Percentiles rank a stretch among this genome's conserved stretches.
Conservation (phyloP, 495 filamentous ascomycete species). For the Aspergillus mulundensis region DNA sequence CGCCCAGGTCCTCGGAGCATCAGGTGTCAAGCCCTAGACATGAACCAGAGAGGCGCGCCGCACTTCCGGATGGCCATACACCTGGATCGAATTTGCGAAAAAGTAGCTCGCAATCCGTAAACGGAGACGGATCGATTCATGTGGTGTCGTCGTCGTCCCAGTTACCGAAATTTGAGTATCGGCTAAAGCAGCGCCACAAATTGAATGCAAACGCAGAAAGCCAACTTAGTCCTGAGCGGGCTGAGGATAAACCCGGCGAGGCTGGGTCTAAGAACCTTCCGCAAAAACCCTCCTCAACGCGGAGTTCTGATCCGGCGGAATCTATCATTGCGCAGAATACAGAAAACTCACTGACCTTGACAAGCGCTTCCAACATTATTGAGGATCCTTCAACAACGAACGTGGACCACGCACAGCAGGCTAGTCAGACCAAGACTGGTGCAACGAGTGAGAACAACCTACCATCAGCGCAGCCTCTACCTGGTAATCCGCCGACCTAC, state of each 20-base stretch:
- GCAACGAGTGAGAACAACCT: constrained; percentile 31
- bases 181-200: constrained; percentile 20
- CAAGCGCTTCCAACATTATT: constrained; percentile 19
- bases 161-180: constrained; percentile 45
- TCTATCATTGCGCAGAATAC: neutral
- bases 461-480: constrained; percentile 39
- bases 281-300: neutral
- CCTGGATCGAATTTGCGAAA: neutral
- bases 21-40: neutral
- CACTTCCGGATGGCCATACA: neutral
- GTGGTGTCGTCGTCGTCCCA: constrained; percentile 42
- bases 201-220: neutral
- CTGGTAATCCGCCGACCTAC: constrained; percentile 23
- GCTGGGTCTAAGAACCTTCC: neutral
- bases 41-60: neutral
- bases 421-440: constrained; percentile 12
- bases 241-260: neutral
- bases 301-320: neutral
- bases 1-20: neutral
- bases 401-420: constrained; percentile 1
- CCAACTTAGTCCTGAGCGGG: neutral
- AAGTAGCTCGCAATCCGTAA: neutral
- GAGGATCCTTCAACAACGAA: constrained; percentile 13
- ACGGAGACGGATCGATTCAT: constrained; percentile 25
- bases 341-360: constrained; percentile 4